Conservation (phyloP, 768 basidiomycete genomes). For the Hortiboletus campestris region DNA sequence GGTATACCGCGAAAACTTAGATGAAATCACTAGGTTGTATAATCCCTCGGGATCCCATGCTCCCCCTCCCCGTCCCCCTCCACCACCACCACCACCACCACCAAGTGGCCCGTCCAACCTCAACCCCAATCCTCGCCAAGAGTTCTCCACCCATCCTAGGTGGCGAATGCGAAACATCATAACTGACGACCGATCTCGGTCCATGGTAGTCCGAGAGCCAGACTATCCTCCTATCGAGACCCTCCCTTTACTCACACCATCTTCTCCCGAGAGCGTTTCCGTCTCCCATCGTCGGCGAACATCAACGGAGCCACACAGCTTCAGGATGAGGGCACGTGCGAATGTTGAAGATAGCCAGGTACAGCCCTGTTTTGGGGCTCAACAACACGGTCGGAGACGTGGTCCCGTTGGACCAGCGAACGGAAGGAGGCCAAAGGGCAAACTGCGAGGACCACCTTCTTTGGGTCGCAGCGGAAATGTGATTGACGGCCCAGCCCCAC, state of each 20-base stretch:
- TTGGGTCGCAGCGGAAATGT: neutral
- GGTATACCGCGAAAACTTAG: slow-evolving; percentile 2
- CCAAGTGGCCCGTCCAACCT: slow-evolving; percentile 1
- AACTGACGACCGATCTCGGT: neutral
- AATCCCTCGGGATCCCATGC: neutral
- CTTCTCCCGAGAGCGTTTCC: slow-evolving; percentile 9
- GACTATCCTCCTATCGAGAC: slow-evolving; percentile 18
- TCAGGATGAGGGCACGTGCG: neutral
- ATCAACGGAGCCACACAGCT: slow-evolving; percentile 9
- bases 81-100: too few species aligned
- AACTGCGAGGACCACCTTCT: neutral
- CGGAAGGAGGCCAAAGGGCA: slow-evolving; percentile 4
- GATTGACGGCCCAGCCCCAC: neutral
- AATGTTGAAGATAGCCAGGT: neutral
- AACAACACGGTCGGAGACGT: slow-evolving; percentile 1
- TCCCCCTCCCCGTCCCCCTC: too few species aligned
- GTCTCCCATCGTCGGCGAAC: neutral
- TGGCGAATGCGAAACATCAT: slow-evolving; percentile 12
- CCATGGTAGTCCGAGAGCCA: neutral
- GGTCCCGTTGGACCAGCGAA: neutral
- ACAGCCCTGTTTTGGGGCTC: neutral
- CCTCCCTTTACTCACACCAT: slow-evolving; percentile 5
- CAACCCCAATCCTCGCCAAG: neutral
- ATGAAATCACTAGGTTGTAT: slow-evolving; percentile 14
- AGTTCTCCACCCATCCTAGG: slow-evolving; percentile 13